These are phyloP conservation scores for Cephaloascus fragrans DNA, from an alignment of 805 yeast genomes.

Conservation along the genomic window DNA sequence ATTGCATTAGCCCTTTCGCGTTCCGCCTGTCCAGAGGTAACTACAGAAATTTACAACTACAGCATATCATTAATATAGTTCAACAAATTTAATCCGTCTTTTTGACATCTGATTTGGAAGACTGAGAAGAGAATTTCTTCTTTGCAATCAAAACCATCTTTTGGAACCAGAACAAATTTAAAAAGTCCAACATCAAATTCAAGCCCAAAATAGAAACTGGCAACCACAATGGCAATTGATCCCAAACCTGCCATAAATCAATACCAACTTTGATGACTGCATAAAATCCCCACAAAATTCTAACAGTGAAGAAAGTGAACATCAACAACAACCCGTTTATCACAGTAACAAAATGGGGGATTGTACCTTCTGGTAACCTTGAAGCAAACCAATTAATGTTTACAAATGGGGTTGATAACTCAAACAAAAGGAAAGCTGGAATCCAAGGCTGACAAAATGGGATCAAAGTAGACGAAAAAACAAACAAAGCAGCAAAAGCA, in stretches of 20 bases:
- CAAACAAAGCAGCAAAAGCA: constrained; percentile 72
- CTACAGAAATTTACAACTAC: too few species aligned
- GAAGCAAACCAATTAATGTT: constrained; percentile 88
- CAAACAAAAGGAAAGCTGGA: constrained; percentile 77
- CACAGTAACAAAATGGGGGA: constrained; percentile 42
- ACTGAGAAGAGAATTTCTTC: constrained; percentile 31
- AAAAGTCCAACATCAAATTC: constrained; percentile 51
- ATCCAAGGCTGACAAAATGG: constrained; percentile 79
- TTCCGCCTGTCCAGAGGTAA: too few species aligned
- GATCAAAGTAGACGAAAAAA: constrained; percentile 49
- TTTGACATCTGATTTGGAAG: too few species aligned
- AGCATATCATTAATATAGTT: too few species aligned
- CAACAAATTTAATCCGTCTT: too few species aligned
- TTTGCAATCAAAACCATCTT: constrained; percentile 77
- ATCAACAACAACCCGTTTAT: constrained; percentile 69
- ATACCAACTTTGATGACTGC: constrained; percentile 47
- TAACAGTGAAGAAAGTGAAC: constrained; percentile 58
- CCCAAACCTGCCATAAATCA: constrained; percentile 36
- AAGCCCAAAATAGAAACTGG: constrained; percentile 42
- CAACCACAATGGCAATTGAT: constrained; percentile 32
- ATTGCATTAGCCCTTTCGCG: too few species aligned
- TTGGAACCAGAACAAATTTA: constrained; percentile 80
- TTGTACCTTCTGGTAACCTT: constrained; percentile 59
- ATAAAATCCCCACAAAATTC: constrained; percentile 83
- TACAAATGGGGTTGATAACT: constrained; percentile 89